Evolutionary conservation across 306 rosid genomes (phyloP).

Genomic region (Boehmeria nivea): DNA sequence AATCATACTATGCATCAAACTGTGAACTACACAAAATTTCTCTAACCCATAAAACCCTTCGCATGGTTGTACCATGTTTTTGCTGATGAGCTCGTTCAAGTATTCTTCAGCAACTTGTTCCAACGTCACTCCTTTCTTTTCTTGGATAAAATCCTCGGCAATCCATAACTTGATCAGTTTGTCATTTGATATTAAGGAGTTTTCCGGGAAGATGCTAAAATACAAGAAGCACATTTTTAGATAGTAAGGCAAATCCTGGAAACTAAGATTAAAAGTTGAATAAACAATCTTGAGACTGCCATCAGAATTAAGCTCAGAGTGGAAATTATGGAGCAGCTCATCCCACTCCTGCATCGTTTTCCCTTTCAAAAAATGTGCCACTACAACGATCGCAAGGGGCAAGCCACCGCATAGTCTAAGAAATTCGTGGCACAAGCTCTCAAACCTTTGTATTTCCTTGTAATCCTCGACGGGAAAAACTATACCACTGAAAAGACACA

Average conservation of each 20-base stretch:
- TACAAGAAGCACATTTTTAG: slow-evolving; percentile 4
- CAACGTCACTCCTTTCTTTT: not conserved
- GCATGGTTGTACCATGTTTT: not conserved
- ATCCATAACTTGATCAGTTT: slow-evolving; percentile 8
- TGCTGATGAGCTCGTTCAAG: not conserved
- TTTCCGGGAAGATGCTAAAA: slow-evolving; percentile 11
- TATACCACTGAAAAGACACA: slow-evolving; percentile 8
- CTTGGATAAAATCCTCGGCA: slow-evolving; percentile 2
- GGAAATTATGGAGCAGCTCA: not conserved
- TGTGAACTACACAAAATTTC: not conserved
- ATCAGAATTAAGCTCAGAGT: not conserved
- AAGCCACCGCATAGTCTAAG: slow-evolving; percentile 7
- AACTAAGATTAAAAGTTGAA: not conserved
- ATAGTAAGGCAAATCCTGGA: not conserved
- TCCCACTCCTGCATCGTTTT: slow-evolving; percentile 5
- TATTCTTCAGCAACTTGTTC: slow-evolving; percentile 2
- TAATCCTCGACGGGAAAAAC: not conserved
- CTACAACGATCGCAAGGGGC: slow-evolving; percentile 10
- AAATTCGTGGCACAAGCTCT: not conserved
- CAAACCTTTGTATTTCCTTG: not conserved
- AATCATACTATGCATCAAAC: slow-evolving; percentile 5
- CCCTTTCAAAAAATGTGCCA: slow-evolving; percentile 2
- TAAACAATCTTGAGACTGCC: not conserved
- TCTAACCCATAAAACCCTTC: not conserved
- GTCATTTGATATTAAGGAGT: not conserved